phyloP scores from a whole-genome alignment of 2,329 filamentous ascomycete species.

The Arthrobotrys iridis region DNA sequence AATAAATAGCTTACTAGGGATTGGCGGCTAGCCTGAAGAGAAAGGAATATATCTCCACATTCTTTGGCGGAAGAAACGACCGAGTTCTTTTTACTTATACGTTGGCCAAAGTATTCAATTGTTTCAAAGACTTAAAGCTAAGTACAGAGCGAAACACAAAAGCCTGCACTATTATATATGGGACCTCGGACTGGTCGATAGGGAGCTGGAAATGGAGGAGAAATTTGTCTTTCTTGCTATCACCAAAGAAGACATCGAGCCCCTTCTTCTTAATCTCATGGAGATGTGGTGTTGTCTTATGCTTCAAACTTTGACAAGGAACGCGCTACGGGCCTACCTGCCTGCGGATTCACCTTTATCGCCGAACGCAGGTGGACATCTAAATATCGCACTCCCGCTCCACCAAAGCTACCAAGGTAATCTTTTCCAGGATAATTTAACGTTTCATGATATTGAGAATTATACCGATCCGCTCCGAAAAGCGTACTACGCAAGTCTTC shows the following conservation, averaged over 20 bases:
- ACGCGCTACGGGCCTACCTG: not conserved
- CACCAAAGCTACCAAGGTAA: not conserved
- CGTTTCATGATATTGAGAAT: not conserved
- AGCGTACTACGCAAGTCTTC: not conserved
- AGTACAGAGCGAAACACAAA: slow-evolving; percentile 4
- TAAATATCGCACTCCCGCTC: slow-evolving; percentile 17
- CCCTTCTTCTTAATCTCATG: not conserved
- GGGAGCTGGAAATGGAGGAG: not conserved
- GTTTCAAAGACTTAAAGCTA: not conserved
- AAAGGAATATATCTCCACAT: not conserved
- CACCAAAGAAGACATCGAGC: not conserved
- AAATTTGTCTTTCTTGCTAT: slow-evolving; percentile 3
- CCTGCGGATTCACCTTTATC: not conserved
- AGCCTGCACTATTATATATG: not conserved
- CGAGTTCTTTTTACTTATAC: not conserved
- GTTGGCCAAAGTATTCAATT: not conserved
- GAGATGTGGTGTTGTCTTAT: slow-evolving; percentile 6
- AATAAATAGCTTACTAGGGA: not conserved
- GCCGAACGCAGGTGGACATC: not conserved
- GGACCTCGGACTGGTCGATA: not conserved
- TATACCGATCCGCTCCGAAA: not conserved
- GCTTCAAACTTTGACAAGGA: not conserved
- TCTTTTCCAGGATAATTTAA: not conserved
- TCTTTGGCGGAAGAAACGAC: not conserved
- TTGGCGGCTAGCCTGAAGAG: not conserved